Evolutionary conservation across 495 filamentous ascomycete species (phyloP).

Genomic region (Lindgomyces ingoldianus): DNA sequence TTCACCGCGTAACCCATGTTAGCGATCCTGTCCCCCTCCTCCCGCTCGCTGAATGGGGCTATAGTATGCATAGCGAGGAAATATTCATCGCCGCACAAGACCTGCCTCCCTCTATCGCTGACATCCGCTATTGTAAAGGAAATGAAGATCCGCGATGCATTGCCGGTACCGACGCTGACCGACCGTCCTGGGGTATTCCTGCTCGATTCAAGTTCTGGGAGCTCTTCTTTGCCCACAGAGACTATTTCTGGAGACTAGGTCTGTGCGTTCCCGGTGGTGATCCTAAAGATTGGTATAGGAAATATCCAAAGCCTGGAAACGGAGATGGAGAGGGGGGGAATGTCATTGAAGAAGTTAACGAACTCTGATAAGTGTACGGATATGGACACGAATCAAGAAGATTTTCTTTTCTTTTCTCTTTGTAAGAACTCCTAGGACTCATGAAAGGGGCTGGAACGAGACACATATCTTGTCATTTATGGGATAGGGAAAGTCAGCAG

Average conservation of each 20-base stretch:
- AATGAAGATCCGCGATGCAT: conserved; percentile 70
- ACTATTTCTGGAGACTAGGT: conserved; percentile 94
- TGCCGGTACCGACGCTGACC: conserved; percentile 50
- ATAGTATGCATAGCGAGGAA: conserved; percentile 79
- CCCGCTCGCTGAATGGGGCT: conserved; percentile 85
- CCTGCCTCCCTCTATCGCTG: conserved; percentile 65
- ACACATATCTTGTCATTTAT: too few species aligned
- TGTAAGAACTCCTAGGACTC: too few species aligned
- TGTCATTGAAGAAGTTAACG: conserved; percentile 7
- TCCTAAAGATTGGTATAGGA: conserved; percentile 60
- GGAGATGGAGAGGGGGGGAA: conserved; percentile 10
- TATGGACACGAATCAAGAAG: too few species aligned
- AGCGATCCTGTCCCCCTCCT: conserved; percentile 89
- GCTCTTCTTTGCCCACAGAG: conserved; percentile 89
- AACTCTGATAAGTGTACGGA: conserved; percentile 14
- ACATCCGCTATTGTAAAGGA: conserved; percentile 72
- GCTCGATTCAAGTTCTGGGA: conserved; percentile 76
- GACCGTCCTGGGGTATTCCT: conserved; percentile 52
- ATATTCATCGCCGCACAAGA: conserved; percentile 73
- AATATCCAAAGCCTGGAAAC: conserved; percentile 29
- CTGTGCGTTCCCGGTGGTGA: conserved; percentile 86
- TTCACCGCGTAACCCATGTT: conserved; percentile 80
- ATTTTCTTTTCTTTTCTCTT: too few species aligned
- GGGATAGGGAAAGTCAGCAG: too few species aligned
- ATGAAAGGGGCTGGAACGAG: too few species aligned